Evolutionary conservation across 768 basidiomycete species (phyloP).

Genomic region (Kondoa subrosea): DNA sequence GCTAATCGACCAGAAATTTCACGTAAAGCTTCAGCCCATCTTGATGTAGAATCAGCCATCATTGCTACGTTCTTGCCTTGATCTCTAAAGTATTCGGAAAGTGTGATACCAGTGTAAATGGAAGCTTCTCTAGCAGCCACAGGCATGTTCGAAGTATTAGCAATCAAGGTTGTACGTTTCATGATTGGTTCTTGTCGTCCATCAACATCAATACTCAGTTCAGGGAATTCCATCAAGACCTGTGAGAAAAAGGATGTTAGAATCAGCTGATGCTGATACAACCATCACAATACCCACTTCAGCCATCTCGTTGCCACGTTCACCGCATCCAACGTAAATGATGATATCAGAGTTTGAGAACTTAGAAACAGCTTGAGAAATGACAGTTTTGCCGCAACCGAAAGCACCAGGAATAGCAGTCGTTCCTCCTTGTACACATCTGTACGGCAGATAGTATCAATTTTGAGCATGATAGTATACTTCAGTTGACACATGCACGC

Average conservation of each 20-base stretch:
- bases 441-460: conserved; percentile 9
- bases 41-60: conserved; percentile 45
- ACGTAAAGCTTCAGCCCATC: conserved; percentile 97
- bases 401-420: conserved; percentile 98
- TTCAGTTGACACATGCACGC: conserved; percentile 32
- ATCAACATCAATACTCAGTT: conserved; percentile 79
- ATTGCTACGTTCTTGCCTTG: conserved; percentile 63
- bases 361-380: conserved; percentile 92
- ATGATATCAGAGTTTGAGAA: conserved; percentile 99
- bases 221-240: conserved; percentile 91
- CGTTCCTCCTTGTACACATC: conserved; percentile 86
- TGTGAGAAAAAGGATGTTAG: background rate
- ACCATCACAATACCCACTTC: conserved; percentile 36
- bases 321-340: conserved; percentile 96
- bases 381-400: conserved; percentile 86
- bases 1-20: conserved; percentile 98
- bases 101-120: conserved; percentile 97
- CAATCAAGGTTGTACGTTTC: conserved; percentile 97
- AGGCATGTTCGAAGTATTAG: conserved; percentile 99
- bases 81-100: conserved; percentile 98
- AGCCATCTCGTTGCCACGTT: conserved; percentile 74
- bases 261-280: background rate
- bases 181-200: conserved; percentile 94
- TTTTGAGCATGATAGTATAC: background rate
- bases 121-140: conserved; percentile 98